phyloP scores from a whole-genome alignment of 2,329 filamentous ascomycete species.

The Aspergillus quadricinctus region DNA sequence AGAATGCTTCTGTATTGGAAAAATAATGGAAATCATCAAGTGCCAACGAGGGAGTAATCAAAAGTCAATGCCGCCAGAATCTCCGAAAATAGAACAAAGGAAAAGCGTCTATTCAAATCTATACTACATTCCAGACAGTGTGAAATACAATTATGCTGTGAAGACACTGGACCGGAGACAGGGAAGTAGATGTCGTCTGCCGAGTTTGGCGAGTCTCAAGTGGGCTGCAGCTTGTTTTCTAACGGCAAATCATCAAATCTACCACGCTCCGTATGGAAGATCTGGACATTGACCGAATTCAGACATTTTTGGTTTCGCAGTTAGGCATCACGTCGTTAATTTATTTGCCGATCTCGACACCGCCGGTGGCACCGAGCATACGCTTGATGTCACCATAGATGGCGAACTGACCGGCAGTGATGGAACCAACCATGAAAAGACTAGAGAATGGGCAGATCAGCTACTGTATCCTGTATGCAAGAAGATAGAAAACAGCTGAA shows the following conservation, averaged over 20 bases:
- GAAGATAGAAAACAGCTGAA: slow-evolving; percentile 9
- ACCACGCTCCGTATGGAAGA: not conserved
- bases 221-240: not conserved
- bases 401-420: slow-evolving; percentile 78
- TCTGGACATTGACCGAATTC: not conserved
- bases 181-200: not conserved
- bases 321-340: slow-evolving; percentile 9
- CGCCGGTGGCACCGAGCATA: slow-evolving; percentile 65
- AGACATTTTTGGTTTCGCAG: not conserved
- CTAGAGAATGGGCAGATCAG: slow-evolving; percentile 2
- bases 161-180: not conserved
- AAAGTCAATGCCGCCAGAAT: not conserved
- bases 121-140: not conserved
- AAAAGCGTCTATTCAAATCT: not conserved
- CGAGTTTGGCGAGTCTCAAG: not conserved
- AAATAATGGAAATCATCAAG: not conserved
- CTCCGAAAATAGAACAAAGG: not conserved
- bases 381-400: slow-evolving; percentile 79
- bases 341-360: slow-evolving; percentile 64
- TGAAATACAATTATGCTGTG: not conserved
- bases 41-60: not conserved
- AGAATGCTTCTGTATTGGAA: not conserved
- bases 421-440: slow-evolving; percentile 54
- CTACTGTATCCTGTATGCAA: not conserved
- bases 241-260: not conserved